These are phyloP conservation scores for Ganoderma sp. DNA, from an alignment of 1,284 basidiomycete species.

Conservation along the genomic window DNA sequence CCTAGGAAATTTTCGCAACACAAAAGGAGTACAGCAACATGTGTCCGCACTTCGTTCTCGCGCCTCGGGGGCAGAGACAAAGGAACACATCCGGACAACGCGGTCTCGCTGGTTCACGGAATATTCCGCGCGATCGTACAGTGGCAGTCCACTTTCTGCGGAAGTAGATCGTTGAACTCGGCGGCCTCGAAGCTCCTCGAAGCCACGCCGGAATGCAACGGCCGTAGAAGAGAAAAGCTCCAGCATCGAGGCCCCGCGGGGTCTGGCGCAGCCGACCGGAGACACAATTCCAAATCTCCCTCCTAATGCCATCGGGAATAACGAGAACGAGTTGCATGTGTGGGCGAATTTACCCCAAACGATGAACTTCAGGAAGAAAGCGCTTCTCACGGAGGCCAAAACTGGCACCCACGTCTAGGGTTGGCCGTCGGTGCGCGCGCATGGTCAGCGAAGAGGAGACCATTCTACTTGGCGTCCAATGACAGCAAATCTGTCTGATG, in stretches of 20 bases:
- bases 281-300: background rate
- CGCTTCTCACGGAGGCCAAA: conserved; percentile 9
- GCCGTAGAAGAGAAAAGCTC: conserved; percentile 5
- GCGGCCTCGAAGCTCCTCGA: background rate
- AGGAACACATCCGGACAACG: background rate
- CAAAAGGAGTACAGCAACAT: background rate
- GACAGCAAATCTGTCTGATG: background rate
- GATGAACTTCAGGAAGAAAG: background rate
- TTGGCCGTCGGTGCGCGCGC: conserved; percentile 5
- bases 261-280: background rate
- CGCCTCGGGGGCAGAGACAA: background rate
- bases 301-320: background rate
- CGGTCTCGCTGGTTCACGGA: background rate
- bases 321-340: background rate
- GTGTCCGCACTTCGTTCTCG: background rate
- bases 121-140: background rate
- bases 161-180: conserved; percentile 8
- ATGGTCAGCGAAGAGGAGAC: background rate
- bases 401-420: conserved; percentile 3
- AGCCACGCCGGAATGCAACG: conserved; percentile 2
- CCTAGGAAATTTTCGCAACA: background rate
- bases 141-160: background rate
- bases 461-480: conserved; percentile 7
- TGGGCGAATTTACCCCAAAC: conserved; percentile 4
- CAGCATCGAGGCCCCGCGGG: background rate